Base-by-base conservation (phyloP, 2,329 filamentous ascomycete species). In the Aspergillus novoparasiticus region DNA sequence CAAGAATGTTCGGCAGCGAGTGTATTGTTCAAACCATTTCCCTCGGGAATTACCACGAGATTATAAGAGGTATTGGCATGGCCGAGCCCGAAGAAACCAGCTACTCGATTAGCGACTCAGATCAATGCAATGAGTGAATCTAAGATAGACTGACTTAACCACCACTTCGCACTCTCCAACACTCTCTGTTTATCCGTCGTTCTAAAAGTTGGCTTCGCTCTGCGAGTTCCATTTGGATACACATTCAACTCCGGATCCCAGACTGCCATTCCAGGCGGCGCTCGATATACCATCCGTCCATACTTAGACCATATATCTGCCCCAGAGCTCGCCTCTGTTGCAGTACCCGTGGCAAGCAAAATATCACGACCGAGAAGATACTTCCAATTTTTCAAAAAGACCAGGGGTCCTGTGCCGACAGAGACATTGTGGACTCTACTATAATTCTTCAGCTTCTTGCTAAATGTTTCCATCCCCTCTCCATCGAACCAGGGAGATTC, bases 261-360 rank as follows among this genome's bases (percentile, higher is more conserved):
- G 2, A 78, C 72, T 2, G 83, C 64, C 66, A 85, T 82, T 6
- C 79, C 83, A 9, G 73, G 65, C 4, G 77, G 75, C 1, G 84
- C 82, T 60, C 84, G 82, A 71, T 82, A 86, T 34, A 87, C 70
- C 6, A 80, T 80, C 26, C 85, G 77, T 6, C 85, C 85, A 64
- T 86, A 86, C 45, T 78, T 75, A 64, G 82, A 81, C 84, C 84
- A 86, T 69, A 86, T 85, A n/a, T 76, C 72, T 4, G 83, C 81
- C 19, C 85, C 85, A 9, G 80, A 71, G 8, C 72, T 66, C 59
- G 85, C 84, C 66, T 85, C 83, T 1, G 83, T 84, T 1, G 73
- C 68, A 14, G 83, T 83, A 46, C 84, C 84, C 5, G 79, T 69
- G 34, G 79, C 80, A 14, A 83, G 83, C 14, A 86, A 73, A 32